Base-by-base conservation (phyloP, 1,284 basidiomycete genomes). In the Grifola frondosa region DNA sequence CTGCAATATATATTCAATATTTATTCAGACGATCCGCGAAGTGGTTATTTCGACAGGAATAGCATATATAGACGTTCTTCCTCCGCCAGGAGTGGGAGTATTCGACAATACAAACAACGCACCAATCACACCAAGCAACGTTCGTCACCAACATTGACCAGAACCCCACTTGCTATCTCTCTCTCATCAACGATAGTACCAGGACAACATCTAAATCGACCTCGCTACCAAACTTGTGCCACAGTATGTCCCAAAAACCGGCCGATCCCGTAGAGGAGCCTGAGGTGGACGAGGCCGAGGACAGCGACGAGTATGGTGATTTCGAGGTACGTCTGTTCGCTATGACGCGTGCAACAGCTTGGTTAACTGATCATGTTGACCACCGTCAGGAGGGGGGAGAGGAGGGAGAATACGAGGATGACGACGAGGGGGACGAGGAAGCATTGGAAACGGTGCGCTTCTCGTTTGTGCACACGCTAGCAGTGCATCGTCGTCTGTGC, bases 271-370 rank as follows among this genome's bases (percentile, higher is more conserved):
- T 53, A 4, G 52, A 50, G 36, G 45, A 58, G 39, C 48, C 51
- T 23, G 46, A 48, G 37, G 19, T 48, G 19, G 47, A 53, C 38
- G 47, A 56, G 35, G 55, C 40, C 6, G 59, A 62, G 41, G 61
- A 63, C 49, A 61, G 59, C 41, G 61, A 63, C 52, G 59, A 57
- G 33, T 63, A 61, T 32, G 59, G 57, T 17, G 52, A 61, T 40
- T 41, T 61, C 23, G 59, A 57, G 48, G 59, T 56, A 25, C 24
- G 56, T 44, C 7, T 26, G 19, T 17, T 8, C 16, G 3, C 9
- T 9, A 5, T 22, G 6, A 11, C 20, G 1, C 28, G 2, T 11
- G 2, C 22, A 1, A 1, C 3, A 6, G 3, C 9, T 17, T 19
- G 4, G 15, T 6, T 37, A n/a, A 30, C 11, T 4, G 22, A 22